phyloP scores from a whole-genome alignment of 331 rosid species.

The Rosa hybrid region DNA sequence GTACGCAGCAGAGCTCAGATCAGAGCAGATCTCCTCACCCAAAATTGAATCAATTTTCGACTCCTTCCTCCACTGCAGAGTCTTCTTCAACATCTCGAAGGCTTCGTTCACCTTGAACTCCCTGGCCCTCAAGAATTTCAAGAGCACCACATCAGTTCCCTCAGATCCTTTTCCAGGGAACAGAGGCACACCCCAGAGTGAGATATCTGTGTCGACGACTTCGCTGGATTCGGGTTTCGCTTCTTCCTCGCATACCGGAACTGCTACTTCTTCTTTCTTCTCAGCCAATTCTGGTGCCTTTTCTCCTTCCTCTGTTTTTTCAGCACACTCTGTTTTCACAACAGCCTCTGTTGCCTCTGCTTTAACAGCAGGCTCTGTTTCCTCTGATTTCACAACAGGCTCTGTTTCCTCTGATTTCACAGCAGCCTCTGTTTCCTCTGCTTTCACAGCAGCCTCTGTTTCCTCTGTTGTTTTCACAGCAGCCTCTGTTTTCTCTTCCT shows the following conservation, averaged over 20 bases:
- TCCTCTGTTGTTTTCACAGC: background rate
- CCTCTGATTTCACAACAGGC: too few relatives aligned
- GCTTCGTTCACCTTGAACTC: constrained; percentile 78
- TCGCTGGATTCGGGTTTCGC: background rate
- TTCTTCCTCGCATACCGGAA: constrained; percentile 10
- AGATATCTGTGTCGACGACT: constrained; percentile 29
- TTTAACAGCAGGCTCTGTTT: background rate
- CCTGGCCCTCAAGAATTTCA: constrained; percentile 83
- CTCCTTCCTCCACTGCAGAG: constrained; percentile 82
- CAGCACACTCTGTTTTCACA: background rate
- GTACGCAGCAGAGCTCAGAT: constrained; percentile 45
- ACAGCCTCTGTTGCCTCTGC: background rate
- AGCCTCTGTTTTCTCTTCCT: constrained; percentile 4
- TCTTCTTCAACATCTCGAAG: constrained; percentile 74
- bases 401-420: background rate
- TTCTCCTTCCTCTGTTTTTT: constrained; percentile 10
- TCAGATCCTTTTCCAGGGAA: constrained; percentile 57
- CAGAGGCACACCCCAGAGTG: constrained; percentile 75
- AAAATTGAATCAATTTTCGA: constrained; percentile 57
- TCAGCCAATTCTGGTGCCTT: background rate
- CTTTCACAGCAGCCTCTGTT: constrained; percentile 2
- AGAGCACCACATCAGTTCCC: constrained; percentile 62
- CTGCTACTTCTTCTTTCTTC: background rate
- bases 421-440: background rate
- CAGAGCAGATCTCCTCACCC: constrained; percentile 51